Evolutionary conservation across 2,329 filamentous ascomycete genomes (phyloP).

Genomic region (Talaromyces sp.): DNA sequence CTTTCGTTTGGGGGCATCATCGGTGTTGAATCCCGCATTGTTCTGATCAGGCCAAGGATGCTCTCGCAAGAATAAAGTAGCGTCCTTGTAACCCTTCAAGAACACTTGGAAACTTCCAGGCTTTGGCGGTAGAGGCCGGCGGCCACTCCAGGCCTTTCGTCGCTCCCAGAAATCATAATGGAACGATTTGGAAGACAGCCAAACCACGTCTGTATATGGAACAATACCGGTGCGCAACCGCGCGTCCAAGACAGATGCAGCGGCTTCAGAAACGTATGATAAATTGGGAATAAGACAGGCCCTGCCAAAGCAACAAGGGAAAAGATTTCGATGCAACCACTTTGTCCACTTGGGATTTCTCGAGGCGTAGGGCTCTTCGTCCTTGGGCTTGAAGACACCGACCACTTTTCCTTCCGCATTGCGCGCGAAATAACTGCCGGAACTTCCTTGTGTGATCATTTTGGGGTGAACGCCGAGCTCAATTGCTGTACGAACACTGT

Average conservation of each 20-base stretch:
- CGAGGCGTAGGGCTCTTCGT: constrained; percentile 95
- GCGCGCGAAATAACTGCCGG: constrained; percentile 94
- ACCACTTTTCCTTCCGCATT: constrained; percentile 91
- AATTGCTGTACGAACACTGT: constrained; percentile 86
- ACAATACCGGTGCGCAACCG: constrained; percentile 89
- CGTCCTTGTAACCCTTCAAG: constrained; percentile 93
- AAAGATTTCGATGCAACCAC: constrained; percentile 97
- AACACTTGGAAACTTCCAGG: constrained; percentile 97
- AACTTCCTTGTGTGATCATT: constrained; percentile 95
- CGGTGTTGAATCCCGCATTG: constrained; percentile 62
- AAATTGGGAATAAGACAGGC: constrained; percentile 96
- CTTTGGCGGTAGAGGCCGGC: constrained; percentile 82
- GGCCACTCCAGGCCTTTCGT: constrained; percentile 79
- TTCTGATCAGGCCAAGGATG: constrained; percentile 96
- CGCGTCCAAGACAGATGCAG: constrained; percentile 88
- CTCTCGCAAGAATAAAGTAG: constrained; percentile 89
- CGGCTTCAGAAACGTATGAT: constrained; percentile 95
- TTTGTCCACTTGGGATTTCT: constrained; percentile 99
- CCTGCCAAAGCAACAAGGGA: constrained; percentile 93
- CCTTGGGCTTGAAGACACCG: constrained; percentile 97
- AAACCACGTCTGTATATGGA: constrained; percentile 93
- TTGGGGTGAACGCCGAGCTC: constrained; percentile 87
- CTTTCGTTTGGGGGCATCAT: constrained; percentile 63
- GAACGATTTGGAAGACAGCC: constrained; percentile 92
- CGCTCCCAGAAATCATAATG: constrained; percentile 98